Evolutionary conservation across 2,329 filamentous ascomycete species (phyloP).

Genomic region (Dactylellina parvicollis): DNA sequence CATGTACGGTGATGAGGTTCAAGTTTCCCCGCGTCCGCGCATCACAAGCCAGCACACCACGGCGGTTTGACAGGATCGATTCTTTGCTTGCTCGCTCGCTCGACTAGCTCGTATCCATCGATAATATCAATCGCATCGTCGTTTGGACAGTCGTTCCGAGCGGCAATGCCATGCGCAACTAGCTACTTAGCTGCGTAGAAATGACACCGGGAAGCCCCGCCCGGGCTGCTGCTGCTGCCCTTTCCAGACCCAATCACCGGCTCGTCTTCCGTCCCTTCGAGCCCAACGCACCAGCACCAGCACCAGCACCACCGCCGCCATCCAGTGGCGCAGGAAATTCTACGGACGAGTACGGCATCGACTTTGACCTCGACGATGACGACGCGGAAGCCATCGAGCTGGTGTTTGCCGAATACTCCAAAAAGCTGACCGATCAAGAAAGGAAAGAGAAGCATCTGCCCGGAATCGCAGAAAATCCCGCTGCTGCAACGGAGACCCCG

Average conservation of each 20-base stretch:
- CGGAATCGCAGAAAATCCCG: background rate
- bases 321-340: background rate
- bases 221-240: constrained; percentile 13
- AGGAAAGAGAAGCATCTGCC: background rate
- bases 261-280: constrained; percentile 45
- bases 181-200: constrained; percentile 20
- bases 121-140: background rate
- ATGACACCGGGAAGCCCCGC: constrained; percentile 45
- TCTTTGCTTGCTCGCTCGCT: background rate
- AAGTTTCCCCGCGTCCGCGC: constrained; percentile 29
- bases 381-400: constrained; percentile 44
- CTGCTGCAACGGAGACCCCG: background rate
- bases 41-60: constrained; percentile 30
- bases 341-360: constrained; percentile 47
- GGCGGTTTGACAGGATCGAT: constrained; percentile 3
- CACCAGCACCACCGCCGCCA: constrained; percentile 3
- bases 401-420: constrained; percentile 39
- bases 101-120: background rate
- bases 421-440: constrained; percentile 21
- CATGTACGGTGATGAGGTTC: background rate
- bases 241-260: constrained; percentile 24
- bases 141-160: background rate
- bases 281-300: background rate
- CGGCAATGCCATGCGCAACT: constrained; percentile 21
- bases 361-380: constrained; percentile 49